These are phyloP conservation scores for Camillea tinctor DNA, from an alignment of 2,329 filamentous ascomycete species.

Conservation along the genomic window DNA sequence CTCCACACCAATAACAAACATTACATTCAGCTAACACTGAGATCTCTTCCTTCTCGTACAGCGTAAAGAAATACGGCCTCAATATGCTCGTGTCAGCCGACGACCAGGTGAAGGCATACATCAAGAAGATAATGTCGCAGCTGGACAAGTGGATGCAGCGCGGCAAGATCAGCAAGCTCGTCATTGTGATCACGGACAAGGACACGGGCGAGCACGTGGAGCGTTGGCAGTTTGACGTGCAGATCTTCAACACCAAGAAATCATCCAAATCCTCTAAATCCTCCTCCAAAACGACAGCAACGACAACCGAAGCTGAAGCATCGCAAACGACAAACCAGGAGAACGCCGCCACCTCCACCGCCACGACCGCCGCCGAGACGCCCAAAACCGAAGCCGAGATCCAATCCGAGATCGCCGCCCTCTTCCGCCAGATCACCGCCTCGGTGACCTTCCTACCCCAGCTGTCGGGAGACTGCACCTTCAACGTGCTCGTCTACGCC, in stretches of 20 bases:
- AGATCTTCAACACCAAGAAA: constrained; percentile 19
- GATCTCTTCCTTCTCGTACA: constrained; percentile 12
- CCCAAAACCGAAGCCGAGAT: constrained; percentile 94
- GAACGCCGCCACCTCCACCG: constrained; percentile 48
- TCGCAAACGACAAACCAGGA: constrained; percentile 69
- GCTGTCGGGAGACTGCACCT: constrained; percentile 91
- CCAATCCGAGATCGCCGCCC: constrained; percentile 90
- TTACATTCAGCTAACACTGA: background rate
- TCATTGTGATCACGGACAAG: constrained; percentile 95
- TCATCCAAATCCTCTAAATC: constrained; percentile 35
- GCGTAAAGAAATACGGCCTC: constrained; percentile 97
- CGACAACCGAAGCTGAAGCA: constrained; percentile 47
- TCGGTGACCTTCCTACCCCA: constrained; percentile 96
- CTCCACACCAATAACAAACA: too few species aligned
- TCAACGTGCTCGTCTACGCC: constrained; percentile 97
- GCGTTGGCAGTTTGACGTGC: constrained; percentile 95
- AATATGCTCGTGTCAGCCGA: constrained; percentile 97
- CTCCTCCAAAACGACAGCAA: constrained; percentile 46
- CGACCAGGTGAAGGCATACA: constrained; percentile 98
- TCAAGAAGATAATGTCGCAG: constrained; percentile 99
- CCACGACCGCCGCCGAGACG: constrained; percentile 30
- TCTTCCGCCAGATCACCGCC: constrained; percentile 97
- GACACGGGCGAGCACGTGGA: constrained; percentile 96
- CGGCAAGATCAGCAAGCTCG: constrained; percentile 94
- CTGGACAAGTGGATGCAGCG: constrained; percentile 97